phyloP scores from a whole-genome alignment of 371 early-diverging fungal genomes.

The Lichtheimia ornata region DNA sequence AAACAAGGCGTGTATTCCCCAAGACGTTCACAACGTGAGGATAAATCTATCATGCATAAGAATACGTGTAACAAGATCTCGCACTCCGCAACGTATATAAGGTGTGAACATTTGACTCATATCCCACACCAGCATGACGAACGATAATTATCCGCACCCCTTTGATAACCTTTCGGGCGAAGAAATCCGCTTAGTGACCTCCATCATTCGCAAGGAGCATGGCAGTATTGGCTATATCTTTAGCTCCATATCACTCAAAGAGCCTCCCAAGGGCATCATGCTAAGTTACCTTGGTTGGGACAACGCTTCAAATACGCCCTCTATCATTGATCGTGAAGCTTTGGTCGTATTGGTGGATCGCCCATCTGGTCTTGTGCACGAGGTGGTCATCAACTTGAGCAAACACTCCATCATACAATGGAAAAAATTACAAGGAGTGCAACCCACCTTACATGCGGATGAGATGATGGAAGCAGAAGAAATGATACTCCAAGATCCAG shows the following conservation, averaged over 20 bases:
- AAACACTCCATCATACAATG: slow-evolving; percentile 24
- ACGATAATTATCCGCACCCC: slow-evolving; percentile 19
- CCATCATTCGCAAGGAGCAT: slow-evolving; percentile 29
- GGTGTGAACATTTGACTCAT: too few relatives aligned
- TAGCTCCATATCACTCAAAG: slow-evolving; percentile 40
- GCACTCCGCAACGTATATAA: too few relatives aligned
- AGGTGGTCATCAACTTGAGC: slow-evolving; percentile 35
- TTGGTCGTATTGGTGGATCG: slow-evolving; percentile 38
- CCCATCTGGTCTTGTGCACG: slow-evolving; percentile 32
- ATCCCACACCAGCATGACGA: too few relatives aligned
- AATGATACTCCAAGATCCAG: slow-evolving; percentile 28
- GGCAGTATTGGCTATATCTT: slow-evolving; percentile 25
- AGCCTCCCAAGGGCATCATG: slow-evolving; percentile 38
- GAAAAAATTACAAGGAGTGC: slow-evolving; percentile 33
- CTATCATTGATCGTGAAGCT: slow-evolving; percentile 38
- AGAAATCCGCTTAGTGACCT: slow-evolving; percentile 33
- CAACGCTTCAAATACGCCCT: slow-evolving; percentile 24
- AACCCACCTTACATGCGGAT: slow-evolving; percentile 41
- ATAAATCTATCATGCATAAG: too few relatives aligned
- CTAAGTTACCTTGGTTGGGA: slow-evolving; percentile 43
- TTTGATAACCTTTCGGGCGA: slow-evolving; percentile 35
- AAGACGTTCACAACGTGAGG: too few relatives aligned
- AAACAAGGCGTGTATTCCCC: too few relatives aligned
- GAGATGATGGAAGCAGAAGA: slow-evolving; percentile 46
- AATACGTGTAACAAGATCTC: too few relatives aligned